Evolutionary conservation across 805 yeast species (phyloP), one percentile per base, ranked within the genome.

Genomic region (Cyberlindnera mycetangii): DNA sequence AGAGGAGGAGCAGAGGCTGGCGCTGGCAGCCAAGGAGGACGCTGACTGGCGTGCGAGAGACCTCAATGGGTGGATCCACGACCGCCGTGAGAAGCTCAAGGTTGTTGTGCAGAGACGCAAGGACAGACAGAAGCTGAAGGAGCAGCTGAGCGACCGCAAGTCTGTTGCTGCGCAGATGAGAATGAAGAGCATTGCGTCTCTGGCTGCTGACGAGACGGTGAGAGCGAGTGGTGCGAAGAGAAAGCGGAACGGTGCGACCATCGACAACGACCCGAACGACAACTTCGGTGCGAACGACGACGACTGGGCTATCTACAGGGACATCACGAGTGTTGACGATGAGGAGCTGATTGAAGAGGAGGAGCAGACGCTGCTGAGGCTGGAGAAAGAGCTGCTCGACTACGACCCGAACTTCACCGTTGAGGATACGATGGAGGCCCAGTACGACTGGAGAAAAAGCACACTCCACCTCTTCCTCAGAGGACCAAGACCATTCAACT

Each of bases 201-300:
- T 92, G 49, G 97, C 97, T 0, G 73, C 82, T 37, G 93, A 86
- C 55, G 86, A 73, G 34, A 55, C 61, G n/a, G 64, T 67, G 16
- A 73, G 74, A 14, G 58, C 62, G 15, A 46, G 48, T 36, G 57
- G 54, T 6, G 43, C 54, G 0, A 55, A 71, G 30, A 71, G 75
- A 39, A 75, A 73, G 31, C 71, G 84, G 56, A 76, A 72, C 7
- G 78, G 75, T 53, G 78, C 82, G 0, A 79, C 89, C 1, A 83
- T 86, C 27, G 96, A 88, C 58, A 88, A 87, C 53, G 97, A 89
- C 62, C 95, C 95, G 14, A 88, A 81, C 56, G 98, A 92, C 65
- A 87, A 90, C 0, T 90, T 92, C 65, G 98, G 97, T 45, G 90
- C 96, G 2, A 82, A 89, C 58, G 98, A 92, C 60, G 96, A 86